phyloP scores from a whole-genome alignment of 441 rosid genomes.

The Capsella rubella region DNA sequence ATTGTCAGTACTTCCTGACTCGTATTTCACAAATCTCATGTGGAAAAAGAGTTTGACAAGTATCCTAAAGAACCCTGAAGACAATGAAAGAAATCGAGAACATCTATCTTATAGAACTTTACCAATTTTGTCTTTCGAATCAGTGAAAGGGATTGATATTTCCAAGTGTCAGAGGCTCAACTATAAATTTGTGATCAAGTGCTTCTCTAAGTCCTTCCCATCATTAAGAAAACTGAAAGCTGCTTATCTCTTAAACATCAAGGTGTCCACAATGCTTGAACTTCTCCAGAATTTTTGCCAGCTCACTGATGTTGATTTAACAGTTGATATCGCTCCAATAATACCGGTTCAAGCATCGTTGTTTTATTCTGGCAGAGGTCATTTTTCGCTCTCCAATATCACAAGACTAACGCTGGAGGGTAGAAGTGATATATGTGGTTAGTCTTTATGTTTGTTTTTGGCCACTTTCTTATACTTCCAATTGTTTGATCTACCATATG shows the following conservation, averaged over 20 bases:
- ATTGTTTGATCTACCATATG: background rate
- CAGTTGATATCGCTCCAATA: slow-evolving; percentile 66
- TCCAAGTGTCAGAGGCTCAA: slow-evolving; percentile 72
- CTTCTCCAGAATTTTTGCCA: slow-evolving; percentile 56
- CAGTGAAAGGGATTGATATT: slow-evolving; percentile 68
- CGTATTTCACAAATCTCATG: slow-evolving; percentile 40
- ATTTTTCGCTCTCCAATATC: slow-evolving; percentile 53
- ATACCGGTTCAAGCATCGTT: slow-evolving; percentile 55
- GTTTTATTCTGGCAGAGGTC: slow-evolving; percentile 48
- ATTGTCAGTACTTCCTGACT: slow-evolving; percentile 58
- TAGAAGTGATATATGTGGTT: slow-evolving; percentile 74
- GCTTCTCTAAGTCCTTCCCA: slow-evolving; percentile 72
- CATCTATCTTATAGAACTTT: slow-evolving; percentile 37
- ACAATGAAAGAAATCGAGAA: slow-evolving; percentile 43
- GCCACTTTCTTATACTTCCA: background rate
- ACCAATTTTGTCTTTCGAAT: slow-evolving; percentile 58
- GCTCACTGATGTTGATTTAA: slow-evolving; percentile 70
- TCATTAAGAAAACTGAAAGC: slow-evolving; percentile 74
- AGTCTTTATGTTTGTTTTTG: slow-evolving; percentile 37
- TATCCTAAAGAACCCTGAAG: slow-evolving; percentile 45
- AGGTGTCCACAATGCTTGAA: slow-evolving; percentile 46
- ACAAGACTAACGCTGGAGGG: slow-evolving; percentile 76
- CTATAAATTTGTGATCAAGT: slow-evolving; percentile 58
- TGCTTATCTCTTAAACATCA: slow-evolving; percentile 72
- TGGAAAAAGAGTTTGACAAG: slow-evolving; percentile 47